Conservation (phyloP, 768 basidiomycete species). For the Suillus alpinus region DNA sequence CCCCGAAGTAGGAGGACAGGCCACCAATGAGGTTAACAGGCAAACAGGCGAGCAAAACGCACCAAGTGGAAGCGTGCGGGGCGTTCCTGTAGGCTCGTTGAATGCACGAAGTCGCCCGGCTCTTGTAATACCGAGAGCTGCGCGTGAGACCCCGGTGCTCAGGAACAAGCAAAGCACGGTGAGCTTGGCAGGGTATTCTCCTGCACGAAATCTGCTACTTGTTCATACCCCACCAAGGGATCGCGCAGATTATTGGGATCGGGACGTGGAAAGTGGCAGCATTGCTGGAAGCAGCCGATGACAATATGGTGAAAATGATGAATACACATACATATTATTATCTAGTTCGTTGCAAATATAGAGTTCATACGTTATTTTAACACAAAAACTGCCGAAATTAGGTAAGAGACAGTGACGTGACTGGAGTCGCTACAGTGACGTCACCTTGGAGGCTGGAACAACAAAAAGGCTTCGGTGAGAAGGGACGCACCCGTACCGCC, state of each 20-base stretch:
- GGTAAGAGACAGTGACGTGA: constrained; percentile 12
- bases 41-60: constrained; percentile 20
- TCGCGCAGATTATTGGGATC: constrained; percentile 35
- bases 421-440: constrained; percentile 22
- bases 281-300: constrained; percentile 9
- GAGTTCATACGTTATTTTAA: background rate
- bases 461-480: constrained; percentile 29
- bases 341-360: background rate
- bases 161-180: constrained; percentile 54
- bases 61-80: constrained; percentile 17
- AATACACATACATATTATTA: background rate
- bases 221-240: constrained; percentile 65
- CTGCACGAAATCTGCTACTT: constrained; percentile 71
- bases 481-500: constrained; percentile 8
- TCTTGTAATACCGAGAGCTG: constrained; percentile 48
- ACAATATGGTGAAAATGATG: constrained; percentile 1
- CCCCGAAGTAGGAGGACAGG: constrained; percentile 28
- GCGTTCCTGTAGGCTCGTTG: constrained; percentile 15
- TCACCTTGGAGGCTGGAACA: constrained; percentile 26
- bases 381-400: background rate
- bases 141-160: constrained; percentile 43
- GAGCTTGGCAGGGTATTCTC: constrained; percentile 67
- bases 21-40: constrained; percentile 24
- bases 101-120: constrained; percentile 34
- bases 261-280: constrained; percentile 21